Evolutionary conservation across 352 stramenopile genomes (phyloP).

Genomic region (Halophytophthora batemanensis): DNA sequence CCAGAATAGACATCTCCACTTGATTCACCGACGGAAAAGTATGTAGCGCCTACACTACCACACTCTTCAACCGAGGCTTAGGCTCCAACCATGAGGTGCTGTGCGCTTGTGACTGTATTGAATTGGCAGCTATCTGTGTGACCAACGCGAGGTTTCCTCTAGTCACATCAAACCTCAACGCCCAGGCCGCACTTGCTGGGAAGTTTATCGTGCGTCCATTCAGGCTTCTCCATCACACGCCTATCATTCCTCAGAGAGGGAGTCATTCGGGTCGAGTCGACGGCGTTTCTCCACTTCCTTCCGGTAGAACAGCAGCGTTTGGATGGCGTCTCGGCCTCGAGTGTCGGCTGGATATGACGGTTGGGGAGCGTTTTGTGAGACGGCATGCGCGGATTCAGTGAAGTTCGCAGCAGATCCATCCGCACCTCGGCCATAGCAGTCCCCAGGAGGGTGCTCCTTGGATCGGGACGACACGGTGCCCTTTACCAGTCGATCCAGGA

Average conservation of each 20-base stretch:
- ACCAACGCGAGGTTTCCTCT: too few relatives aligned
- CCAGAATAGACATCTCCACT: too few relatives aligned
- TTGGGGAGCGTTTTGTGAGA: not conserved
- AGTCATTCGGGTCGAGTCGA: slow-evolving; percentile 15
- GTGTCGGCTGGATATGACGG: slow-evolving; percentile 20
- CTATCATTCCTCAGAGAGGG: not conserved
- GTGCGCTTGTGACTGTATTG: too few relatives aligned
- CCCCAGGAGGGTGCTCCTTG: slow-evolving; percentile 23
- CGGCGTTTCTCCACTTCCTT: slow-evolving; percentile 62
- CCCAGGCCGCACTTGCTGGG: too few relatives aligned
- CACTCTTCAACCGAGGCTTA: too few relatives aligned
- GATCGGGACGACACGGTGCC: slow-evolving; percentile 54
- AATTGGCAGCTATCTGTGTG: too few relatives aligned
- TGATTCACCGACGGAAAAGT: too few relatives aligned
- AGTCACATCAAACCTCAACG: too few relatives aligned
- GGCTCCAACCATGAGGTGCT: too few relatives aligned
- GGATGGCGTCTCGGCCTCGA: slow-evolving; percentile 44
- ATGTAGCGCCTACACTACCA: too few relatives aligned
- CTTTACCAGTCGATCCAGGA: slow-evolving; percentile 48
- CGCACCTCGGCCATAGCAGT: not conserved
- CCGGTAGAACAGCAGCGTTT: slow-evolving; percentile 60
- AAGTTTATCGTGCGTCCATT: too few relatives aligned
- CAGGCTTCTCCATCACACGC: too few relatives aligned
- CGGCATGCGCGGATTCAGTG: not conserved
- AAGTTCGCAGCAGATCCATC: not conserved